phyloP scores from a whole-genome alignment of 805 yeast species.

The Pichia eremophila region DNA sequence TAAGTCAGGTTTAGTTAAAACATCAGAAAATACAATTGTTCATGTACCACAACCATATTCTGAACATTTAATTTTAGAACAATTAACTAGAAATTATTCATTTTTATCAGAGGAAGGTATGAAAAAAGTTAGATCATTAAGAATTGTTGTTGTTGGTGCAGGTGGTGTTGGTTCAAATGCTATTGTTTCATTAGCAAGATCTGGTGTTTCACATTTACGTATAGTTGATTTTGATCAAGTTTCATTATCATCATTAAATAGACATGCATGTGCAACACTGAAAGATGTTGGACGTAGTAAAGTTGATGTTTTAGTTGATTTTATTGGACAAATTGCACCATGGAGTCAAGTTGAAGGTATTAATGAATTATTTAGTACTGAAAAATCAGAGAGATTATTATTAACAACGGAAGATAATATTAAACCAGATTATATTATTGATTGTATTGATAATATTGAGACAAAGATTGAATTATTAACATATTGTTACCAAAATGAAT shows the following conservation, averaged over 20 bases:
- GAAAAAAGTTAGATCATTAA: slow-evolving; percentile 56
- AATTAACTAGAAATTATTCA: slow-evolving; percentile 87
- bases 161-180: slow-evolving; percentile 99
- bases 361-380: slow-evolving; percentile 68
- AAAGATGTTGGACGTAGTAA: slow-evolving; percentile 89
- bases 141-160: slow-evolving; percentile 77
- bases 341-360: slow-evolving; percentile 79
- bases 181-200: slow-evolving; percentile 79
- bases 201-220: slow-evolving; percentile 74
- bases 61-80: slow-evolving; percentile 78
- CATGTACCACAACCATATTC: slow-evolving; percentile 24
- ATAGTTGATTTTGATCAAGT: slow-evolving; percentile 96
- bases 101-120: slow-evolving; percentile 84
- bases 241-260: slow-evolving; percentile 77
- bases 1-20: background rate
- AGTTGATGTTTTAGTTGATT: slow-evolving; percentile 69
- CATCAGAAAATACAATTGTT: slow-evolving; percentile 9
- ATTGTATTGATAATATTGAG: slow-evolving; percentile 93
- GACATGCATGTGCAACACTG: slow-evolving; percentile 91
- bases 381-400: slow-evolving; percentile 53
- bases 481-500: slow-evolving; percentile 49
- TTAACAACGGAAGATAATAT: slow-evolving; percentile 27
- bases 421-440: slow-evolving; percentile 73
- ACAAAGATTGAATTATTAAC: slow-evolving; percentile 89
- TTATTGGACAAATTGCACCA: slow-evolving; percentile 73